Evolutionary conservation across 2,329 filamentous ascomycete species (phyloP).

Genomic region (Ilyonectria robusta): DNA sequence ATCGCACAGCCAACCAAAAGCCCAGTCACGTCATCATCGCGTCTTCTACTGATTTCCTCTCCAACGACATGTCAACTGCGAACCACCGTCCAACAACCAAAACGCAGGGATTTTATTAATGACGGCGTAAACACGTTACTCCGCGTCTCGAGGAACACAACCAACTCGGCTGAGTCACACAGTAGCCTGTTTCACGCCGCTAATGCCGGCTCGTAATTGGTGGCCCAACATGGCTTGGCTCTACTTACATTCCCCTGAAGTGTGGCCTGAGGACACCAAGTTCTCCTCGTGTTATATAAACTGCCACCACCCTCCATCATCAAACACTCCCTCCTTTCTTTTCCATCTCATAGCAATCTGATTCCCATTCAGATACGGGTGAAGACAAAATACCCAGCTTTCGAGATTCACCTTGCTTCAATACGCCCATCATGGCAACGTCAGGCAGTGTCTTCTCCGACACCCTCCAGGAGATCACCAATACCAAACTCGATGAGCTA

Average conservation of each 20-base stretch:
- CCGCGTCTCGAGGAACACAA: background rate
- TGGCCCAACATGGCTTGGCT: background rate
- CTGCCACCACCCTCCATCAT: background rate
- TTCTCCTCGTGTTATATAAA: conserved; percentile 34
- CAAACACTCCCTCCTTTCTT: conserved; percentile 1
- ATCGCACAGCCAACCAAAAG: background rate
- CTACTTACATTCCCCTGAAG: background rate
- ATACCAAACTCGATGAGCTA: conserved; percentile 60
- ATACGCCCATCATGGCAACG: conserved; percentile 41
- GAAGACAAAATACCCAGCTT: background rate
- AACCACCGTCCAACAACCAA: too few species aligned
- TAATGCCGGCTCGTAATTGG: background rate
- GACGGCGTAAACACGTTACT: background rate
- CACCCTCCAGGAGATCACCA: conserved; percentile 60
- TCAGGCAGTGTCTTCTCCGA: conserved; percentile 58
- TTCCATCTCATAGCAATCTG: conserved; percentile 5
- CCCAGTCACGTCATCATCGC: background rate
- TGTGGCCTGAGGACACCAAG: conserved; percentile 42
- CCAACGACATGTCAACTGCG: too few species aligned
- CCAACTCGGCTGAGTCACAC: background rate
- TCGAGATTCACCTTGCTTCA: background rate
- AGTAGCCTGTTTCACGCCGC: background rate
- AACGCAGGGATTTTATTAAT: too few species aligned
- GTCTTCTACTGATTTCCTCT: too few species aligned
- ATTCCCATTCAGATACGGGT: background rate